Conservation (phyloP, 2,329 filamentous ascomycete species). For the Ceratocystis cacaofunesta region DNA sequence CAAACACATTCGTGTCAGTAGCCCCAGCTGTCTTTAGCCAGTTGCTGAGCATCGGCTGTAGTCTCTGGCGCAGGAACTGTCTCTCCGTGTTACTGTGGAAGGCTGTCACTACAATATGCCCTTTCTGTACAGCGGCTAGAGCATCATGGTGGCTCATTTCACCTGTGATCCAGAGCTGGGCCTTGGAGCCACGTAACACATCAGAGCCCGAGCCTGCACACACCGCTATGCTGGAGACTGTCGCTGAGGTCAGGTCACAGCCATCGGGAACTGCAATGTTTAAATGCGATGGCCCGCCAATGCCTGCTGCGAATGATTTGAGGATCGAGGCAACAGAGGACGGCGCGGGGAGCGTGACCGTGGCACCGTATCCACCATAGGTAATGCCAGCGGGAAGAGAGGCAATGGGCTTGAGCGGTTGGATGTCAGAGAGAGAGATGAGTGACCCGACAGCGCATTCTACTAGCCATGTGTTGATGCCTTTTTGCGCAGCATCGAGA, state of each 20-base stretch:
- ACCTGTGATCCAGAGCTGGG: slow-evolving; percentile 77
- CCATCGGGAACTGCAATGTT: slow-evolving; percentile 40
- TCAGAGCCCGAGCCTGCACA: slow-evolving; percentile 80
- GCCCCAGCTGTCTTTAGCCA: slow-evolving; percentile 37
- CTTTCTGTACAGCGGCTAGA: slow-evolving; percentile 69
- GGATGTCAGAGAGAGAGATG: slow-evolving; percentile 17
- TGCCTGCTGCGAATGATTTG: slow-evolving; percentile 43
- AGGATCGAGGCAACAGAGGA: slow-evolving; percentile 32
- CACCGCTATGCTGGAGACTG: slow-evolving; percentile 59
- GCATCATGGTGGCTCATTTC: slow-evolving; percentile 91
- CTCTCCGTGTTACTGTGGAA: slow-evolving; percentile 93
- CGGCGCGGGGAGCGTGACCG: slow-evolving; percentile 28
- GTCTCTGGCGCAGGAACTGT: slow-evolving; percentile 57
- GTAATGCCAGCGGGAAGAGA: slow-evolving; percentile 30
- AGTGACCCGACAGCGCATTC: slow-evolving; percentile 55
- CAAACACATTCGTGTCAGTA: slow-evolving; percentile 44
- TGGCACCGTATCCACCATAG: slow-evolving; percentile 39
- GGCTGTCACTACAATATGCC: slow-evolving; percentile 65
- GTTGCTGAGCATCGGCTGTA: slow-evolving; percentile 50
- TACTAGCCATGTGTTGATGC: slow-evolving; percentile 88
- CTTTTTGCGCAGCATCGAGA: slow-evolving; percentile 69
- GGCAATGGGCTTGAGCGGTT: slow-evolving; percentile 31
- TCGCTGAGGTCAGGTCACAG: slow-evolving; percentile 23
- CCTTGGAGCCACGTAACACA: slow-evolving; percentile 53
- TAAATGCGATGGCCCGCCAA: slow-evolving; percentile 47